These are phyloP conservation scores for Trametes pubescens DNA, from an alignment of 1,284 basidiomycete genomes.

Conservation along the genomic window DNA sequence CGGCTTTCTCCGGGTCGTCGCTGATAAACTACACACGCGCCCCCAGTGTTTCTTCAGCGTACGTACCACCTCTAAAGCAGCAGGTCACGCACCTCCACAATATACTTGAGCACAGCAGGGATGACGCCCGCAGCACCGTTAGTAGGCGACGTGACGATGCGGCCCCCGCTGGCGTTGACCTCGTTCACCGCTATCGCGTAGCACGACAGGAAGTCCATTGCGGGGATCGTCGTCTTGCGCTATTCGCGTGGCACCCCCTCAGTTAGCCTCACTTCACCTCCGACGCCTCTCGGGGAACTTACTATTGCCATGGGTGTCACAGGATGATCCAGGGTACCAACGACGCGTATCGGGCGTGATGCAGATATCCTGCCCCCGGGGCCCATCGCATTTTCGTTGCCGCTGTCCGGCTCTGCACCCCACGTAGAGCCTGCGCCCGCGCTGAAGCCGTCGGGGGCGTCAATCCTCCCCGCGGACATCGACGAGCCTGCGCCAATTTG, in stretches of 20 bases:
- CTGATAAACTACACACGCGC: constrained; percentile 71
- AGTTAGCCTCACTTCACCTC: neutral
- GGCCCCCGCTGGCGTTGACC: constrained; percentile 91
- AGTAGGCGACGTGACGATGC: constrained; percentile 95
- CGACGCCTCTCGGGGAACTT: constrained; percentile 37
- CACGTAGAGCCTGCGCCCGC: constrained; percentile 2
- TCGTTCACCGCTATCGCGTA: constrained; percentile 93
- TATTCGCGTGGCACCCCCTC: constrained; percentile 40
- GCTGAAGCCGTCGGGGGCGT: constrained; percentile 48
- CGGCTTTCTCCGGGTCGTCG: constrained; percentile 87
- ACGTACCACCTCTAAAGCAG: neutral
- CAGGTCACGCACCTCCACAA: constrained; percentile 66
- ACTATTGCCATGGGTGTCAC: constrained; percentile 85
- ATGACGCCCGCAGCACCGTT: constrained; percentile 89
- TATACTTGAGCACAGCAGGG: constrained; percentile 90
- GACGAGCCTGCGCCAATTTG: constrained; percentile 54
- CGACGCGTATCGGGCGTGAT: constrained; percentile 59
- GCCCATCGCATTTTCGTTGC: constrained; percentile 8
- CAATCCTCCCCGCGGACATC: constrained; percentile 41
- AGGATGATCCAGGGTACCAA: constrained; percentile 85
- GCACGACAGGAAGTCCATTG: constrained; percentile 93
- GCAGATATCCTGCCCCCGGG: constrained; percentile 23
- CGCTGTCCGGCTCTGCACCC: constrained; percentile 7
- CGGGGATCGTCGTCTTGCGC: constrained; percentile 88
- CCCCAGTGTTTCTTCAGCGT: neutral